Evolutionary conservation across 805 yeast species (phyloP).

Genomic region (Candida jianshihensis): DNA sequence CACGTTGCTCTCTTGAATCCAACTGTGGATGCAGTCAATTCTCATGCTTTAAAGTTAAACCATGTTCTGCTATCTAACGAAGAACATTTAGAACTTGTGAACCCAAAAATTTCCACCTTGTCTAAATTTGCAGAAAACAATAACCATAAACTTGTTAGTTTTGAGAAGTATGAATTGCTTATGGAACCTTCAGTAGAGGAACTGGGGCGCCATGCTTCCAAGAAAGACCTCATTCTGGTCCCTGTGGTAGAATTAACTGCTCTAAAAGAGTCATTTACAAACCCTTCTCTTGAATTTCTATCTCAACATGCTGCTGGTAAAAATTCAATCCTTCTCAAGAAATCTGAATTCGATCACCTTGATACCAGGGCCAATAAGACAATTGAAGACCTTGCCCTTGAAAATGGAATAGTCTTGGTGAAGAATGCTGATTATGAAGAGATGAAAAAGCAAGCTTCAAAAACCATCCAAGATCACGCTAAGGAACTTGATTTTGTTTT

Average conservation of each 20-base stretch:
- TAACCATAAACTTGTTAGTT: conserved; percentile 10
- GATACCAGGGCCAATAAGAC: neutral
- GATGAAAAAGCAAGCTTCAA: neutral
- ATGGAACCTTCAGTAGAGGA: neutral
- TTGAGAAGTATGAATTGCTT: conserved; percentile 1
- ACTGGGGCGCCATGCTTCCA: neutral
- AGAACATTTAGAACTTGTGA: conserved; percentile 4
- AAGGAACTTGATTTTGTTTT: neutral
- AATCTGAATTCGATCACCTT: neutral
- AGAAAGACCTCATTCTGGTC: neutral
- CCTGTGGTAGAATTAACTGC: neutral
- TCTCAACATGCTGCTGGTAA: conserved; percentile 3
- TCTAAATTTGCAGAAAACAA: conserved; percentile 17
- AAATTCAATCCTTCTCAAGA: neutral
- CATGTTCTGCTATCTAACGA: conserved; percentile 3
- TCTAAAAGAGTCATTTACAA: too few relatives aligned
- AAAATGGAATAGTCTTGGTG: neutral
- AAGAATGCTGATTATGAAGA: neutral
- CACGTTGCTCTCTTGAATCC: conserved; percentile 15
- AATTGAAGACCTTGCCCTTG: neutral
- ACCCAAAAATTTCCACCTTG: conserved; percentile 19
- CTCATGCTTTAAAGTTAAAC: too few relatives aligned
- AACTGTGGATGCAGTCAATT: conserved; percentile 12
- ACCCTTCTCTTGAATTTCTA: conserved; percentile 4
- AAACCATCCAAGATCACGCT: neutral